Percentiles rank a stretch among this genome's conserved stretches.
Evolutionary conservation across 2,329 filamentous ascomycete species (phyloP).

Genomic region (Ilyonectria destructans): DNA sequence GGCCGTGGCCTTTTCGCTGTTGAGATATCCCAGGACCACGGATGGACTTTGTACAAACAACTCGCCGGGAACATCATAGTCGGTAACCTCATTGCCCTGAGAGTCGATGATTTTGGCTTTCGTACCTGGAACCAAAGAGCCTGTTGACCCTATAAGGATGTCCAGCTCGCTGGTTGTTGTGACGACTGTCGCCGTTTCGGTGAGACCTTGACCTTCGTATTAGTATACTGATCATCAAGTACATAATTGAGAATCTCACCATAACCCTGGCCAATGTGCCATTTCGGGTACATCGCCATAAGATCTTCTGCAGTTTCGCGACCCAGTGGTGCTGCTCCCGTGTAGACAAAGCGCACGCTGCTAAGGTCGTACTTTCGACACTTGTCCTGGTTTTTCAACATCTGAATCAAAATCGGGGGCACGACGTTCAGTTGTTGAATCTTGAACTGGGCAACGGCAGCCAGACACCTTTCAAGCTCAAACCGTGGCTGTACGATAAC

Average conservation of each 20-base stretch:
- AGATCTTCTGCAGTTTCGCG: not conserved
- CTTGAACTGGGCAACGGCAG: conserved; percentile 63
- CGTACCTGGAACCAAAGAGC: not conserved
- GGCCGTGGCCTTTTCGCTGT: not conserved
- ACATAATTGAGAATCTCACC: conserved; percentile 53
- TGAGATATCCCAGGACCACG: not conserved
- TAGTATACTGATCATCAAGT: conserved; percentile 52
- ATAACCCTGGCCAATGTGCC: conserved; percentile 9
- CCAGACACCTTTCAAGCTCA: conserved; percentile 75
- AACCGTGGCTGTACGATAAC: conserved; percentile 82
- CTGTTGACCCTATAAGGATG: not conserved
- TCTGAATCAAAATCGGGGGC: conserved; percentile 37
- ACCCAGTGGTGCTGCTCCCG: conserved; percentile 1
- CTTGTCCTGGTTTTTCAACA: conserved; percentile 27
- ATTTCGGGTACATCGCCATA: not conserved
- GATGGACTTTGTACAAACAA: not conserved
- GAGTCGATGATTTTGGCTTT: not conserved
- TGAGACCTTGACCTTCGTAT: conserved; percentile 48
- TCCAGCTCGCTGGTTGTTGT: not conserved
- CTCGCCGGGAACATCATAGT: not conserved
- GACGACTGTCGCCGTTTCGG: not conserved
- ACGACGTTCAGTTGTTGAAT: conserved; percentile 34
- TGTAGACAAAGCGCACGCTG: conserved; percentile 37
- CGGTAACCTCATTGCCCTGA: not conserved
- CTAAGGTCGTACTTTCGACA: conserved; percentile 39